These are phyloP conservation scores for Bauhinia variegata DNA, from an alignment of 306 rosid species.

Conservation along the genomic window DNA sequence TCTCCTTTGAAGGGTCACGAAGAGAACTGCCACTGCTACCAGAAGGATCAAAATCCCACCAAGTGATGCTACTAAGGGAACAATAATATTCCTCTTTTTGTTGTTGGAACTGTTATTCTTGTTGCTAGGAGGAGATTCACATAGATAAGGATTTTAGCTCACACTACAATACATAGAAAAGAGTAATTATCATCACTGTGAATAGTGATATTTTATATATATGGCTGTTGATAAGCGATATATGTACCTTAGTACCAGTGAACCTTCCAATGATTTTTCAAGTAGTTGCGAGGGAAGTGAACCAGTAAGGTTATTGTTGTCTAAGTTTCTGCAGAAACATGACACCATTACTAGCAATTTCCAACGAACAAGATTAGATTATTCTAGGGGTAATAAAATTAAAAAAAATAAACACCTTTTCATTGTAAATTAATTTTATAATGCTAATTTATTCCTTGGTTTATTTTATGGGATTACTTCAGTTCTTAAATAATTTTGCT, in stretches of 20 bases:
- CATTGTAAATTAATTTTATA: no score
- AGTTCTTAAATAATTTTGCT: no score
- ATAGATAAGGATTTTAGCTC: conserved; percentile 45
- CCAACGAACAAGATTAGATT: no score
- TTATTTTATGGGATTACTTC: no score
- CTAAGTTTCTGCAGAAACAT: conserved; percentile 53
- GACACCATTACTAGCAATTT: no score
- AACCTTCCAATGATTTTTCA: conserved; percentile 31
- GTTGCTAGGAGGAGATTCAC: conserved; percentile 29
- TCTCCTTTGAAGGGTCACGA: conserved; percentile 26
- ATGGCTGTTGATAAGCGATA: conserved; percentile 1
- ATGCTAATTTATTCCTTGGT: no score
- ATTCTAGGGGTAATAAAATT: no score
- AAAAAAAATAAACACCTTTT: no score
- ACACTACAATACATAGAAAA: conserved; percentile 38
- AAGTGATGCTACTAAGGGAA: conserved; percentile 44
- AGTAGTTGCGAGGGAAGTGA: conserved; percentile 33
- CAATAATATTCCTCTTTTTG: conserved; percentile 17
- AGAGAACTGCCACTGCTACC: conserved; percentile 8
- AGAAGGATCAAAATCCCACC: conserved; percentile 39
- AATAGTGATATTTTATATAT: no score
- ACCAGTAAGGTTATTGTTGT: conserved; percentile 48
- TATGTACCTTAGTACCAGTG: conserved; percentile 45
- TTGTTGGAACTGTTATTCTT: background rate
- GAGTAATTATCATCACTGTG: no score